Evolutionary conservation across 768 basidiomycete species (phyloP).

Genomic region (Phanerochaete carnosa): DNA sequence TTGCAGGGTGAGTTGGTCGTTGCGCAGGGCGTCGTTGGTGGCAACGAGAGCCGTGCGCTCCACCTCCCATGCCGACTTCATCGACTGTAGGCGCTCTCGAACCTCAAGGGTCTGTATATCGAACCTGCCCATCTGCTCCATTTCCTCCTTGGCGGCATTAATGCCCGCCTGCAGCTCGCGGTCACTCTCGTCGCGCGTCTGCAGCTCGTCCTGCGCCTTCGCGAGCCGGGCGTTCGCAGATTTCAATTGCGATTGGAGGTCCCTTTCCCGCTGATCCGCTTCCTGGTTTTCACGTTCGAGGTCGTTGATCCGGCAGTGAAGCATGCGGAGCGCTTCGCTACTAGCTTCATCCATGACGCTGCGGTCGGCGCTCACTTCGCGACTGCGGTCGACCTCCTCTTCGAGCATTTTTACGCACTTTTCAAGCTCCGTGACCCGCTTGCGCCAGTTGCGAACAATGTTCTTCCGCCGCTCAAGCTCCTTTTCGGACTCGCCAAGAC

Average conservation of each 20-base stretch:
- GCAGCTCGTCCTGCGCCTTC: constrained; percentile 42
- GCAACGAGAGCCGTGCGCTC: constrained; percentile 46
- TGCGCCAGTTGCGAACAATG: constrained; percentile 62
- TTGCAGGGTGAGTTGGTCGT: constrained; percentile 41
- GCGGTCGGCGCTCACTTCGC: constrained; percentile 76
- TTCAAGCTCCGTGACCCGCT: constrained; percentile 75
- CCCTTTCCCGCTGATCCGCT: constrained; percentile 26
- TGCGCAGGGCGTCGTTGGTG: constrained; percentile 39
- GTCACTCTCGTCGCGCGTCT: constrained; percentile 51
- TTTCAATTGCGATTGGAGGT: constrained; percentile 41
- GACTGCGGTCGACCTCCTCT: constrained; percentile 84
- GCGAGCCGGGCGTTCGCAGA: constrained; percentile 41
- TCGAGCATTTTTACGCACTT: constrained; percentile 62
- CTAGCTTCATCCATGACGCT: constrained; percentile 85
- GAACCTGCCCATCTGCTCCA: constrained; percentile 51
- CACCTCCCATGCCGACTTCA: constrained; percentile 47
- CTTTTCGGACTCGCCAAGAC: constrained; percentile 52
- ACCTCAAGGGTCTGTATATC: constrained; percentile 29
- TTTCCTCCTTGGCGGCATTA: constrained; percentile 53
- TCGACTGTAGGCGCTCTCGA: constrained; percentile 32
- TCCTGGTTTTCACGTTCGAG: constrained; percentile 66
- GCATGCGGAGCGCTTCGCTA: constrained; percentile 70
- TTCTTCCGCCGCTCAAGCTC: constrained; percentile 60
- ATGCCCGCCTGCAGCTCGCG: constrained; percentile 52
- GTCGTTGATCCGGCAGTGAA: constrained; percentile 77